phyloP scores from a whole-genome alignment of 2,329 filamentous ascomycete genomes.

The Calonectria hawksworthii region DNA sequence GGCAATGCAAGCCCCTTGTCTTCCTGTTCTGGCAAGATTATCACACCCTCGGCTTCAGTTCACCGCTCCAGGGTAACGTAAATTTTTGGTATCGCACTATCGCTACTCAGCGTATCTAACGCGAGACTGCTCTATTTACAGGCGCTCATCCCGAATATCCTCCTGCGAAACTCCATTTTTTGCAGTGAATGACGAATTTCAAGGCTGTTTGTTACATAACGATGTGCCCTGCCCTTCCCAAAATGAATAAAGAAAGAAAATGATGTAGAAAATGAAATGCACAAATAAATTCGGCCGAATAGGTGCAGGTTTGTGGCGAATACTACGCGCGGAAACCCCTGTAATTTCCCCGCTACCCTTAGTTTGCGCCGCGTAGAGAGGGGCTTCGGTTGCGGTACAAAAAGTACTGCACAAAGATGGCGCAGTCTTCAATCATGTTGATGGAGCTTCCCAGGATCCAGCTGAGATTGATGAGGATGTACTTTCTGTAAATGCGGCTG shows the following conservation, averaged over 20 bases:
- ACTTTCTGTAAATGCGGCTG: conserved; percentile 77
- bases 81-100: not conserved
- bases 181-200: not conserved
- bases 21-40: not conserved
- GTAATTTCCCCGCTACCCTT: too few relatives aligned
- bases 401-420: conserved; percentile 93
- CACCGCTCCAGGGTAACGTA: not conserved
- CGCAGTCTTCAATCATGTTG: conserved; percentile 86
- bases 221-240: not conserved
- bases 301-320: not conserved
- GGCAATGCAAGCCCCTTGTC: not conserved
- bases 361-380: not conserved
- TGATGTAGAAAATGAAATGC: not conserved
- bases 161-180: not conserved
- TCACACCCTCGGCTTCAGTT: not conserved
- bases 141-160: not conserved
- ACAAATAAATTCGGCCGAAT: too few relatives aligned
- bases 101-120: not conserved
- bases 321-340: not conserved
- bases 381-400: conserved; percentile 72
- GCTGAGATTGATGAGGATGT: conserved; percentile 90
- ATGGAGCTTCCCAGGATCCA: conserved; percentile 94
- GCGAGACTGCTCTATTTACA: not conserved
- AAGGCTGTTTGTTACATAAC: not conserved
- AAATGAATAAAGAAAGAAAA: not conserved